Evolutionary conservation across 768 basidiomycete genomes (phyloP).

Genomic region (Tricholoma terreum): DNA sequence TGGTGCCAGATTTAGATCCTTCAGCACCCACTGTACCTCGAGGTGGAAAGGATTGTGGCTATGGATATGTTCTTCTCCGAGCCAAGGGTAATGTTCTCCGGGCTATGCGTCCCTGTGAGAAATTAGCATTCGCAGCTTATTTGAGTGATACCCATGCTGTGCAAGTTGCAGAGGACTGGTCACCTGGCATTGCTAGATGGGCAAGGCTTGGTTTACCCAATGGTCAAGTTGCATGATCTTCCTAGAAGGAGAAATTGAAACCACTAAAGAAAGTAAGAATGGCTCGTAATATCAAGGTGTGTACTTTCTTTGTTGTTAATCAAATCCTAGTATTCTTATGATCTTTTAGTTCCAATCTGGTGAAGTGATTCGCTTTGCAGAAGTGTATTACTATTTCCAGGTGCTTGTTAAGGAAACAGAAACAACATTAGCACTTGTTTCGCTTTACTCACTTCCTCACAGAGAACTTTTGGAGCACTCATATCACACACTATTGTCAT

Average conservation of each 20-base stretch:
- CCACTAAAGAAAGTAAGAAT: slow-evolving; percentile 18
- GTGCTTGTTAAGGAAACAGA: neutral
- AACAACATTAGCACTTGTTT: neutral
- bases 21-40: slow-evolving; percentile 9
- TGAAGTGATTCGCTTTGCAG: neutral
- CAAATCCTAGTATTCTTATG: neutral
- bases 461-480: neutral
- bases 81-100: slow-evolving; percentile 11
- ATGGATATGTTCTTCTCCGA: slow-evolving; percentile 16
- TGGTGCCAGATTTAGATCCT: slow-evolving; percentile 10
- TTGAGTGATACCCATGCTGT: slow-evolving; percentile 1
- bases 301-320: neutral
- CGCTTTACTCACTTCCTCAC: neutral
- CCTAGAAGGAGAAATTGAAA: slow-evolving; percentile 30
- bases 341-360: neutral
- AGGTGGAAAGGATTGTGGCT: slow-evolving; percentile 9
- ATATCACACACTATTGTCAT: neutral
- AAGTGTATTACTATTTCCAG: neutral
- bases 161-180: neutral
- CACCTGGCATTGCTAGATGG: slow-evolving; percentile 18
- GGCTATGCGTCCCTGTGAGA: slow-evolving; percentile 1
- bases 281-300: slow-evolving; percentile 32
- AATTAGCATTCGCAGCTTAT: neutral
- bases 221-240: slow-evolving; percentile 31
- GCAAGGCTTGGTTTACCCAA: slow-evolving; percentile 33